Base-by-base conservation (phyloP, 768 basidiomycete genomes). In the Naganishia kalamii region DNA sequence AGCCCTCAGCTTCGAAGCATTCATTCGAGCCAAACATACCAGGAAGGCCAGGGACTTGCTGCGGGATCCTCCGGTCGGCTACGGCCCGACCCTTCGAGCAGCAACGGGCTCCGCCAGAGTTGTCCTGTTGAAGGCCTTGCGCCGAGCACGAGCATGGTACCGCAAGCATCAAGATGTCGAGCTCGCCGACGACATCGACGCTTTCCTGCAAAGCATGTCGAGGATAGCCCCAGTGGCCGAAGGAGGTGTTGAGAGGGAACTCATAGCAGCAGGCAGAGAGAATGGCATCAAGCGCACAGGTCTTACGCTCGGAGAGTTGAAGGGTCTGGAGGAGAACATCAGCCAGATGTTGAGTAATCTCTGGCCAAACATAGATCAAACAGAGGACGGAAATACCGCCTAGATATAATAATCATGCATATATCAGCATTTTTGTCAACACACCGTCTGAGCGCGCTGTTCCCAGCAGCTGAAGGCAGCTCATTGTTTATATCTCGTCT, bases 1-100 rank as follows among this genome's bases (percentile, higher is more conserved):
- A 2, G 8, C 37, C 10, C 35, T 57, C 23, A 37, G 33, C 37
- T 40, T 57, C 27, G 54, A 57, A 40, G 54, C 54, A 15, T 37
- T 57, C n/a, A 35, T 57, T 25, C 35, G 54, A 17, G 37, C 54
- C 37, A 37, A 37, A 25, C 54, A 57, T 23, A 57, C 54, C 10
- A 57, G 37, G 12, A 57, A 57, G 54, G 54, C 54, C 4, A 57
- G 33, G 19, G 54, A 57, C 11, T 15, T 57, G 19, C 33, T 57
- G 27, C 37, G 33, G 10, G 54, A 57, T 37, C 33, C 54, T 10
- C 54, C 54, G 1, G 13, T 10, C 13, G 54, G 54, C 15, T 57
- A 57, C 35, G 54, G 33, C 19, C 1, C 37, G 0, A 41, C 40
- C 25, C 35, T 57, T 13, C 33, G 54, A 7, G 7, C 37, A 25